Evolutionary conservation across 1,284 basidiomycete species (phyloP), one percentile per base, ranked within the genome.

Genomic region (Chalciporus sp.): DNA sequence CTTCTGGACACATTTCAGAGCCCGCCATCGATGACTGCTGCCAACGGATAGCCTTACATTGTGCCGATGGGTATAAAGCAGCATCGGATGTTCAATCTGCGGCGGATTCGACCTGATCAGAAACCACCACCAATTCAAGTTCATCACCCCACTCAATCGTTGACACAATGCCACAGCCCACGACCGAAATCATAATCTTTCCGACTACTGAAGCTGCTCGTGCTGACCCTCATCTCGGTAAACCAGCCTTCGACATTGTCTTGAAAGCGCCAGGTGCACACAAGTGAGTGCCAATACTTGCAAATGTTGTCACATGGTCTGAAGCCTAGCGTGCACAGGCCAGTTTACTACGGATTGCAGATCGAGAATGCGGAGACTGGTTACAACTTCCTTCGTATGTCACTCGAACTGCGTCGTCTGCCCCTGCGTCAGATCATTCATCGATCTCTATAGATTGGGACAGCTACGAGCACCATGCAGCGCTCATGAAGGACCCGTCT

Each of bases 391-490:
- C 45, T 69, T 42, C 52, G 68, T 69, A 49, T 19, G 67, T 49
- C 9, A 37, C n/a, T n/a, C 8, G n/a, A 33, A 17, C 20, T 14
- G 5, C 14, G 8, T 26, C 10, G 39, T n/a, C 23, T 23, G 23
- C 29, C 20, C 41, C 9, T 31, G n/a, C 17, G 20, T 29, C 6
- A 23, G 37, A 31, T 31, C 20, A 47, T 44, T 10, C 6, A 23
- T 16, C 8, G 12, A 37, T 37, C n/a, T 40, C 17, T n/a, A 9
- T 43, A 70, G 68, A 69, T 47, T 67, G 65, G 68, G 66, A 70
- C 16, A 68, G 14, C 26, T 56, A 52, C 17, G 61, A 68, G 12
- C 33, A 47, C 7, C 67, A 69, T 47, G 42, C 52, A 23, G 53
- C 56, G 0, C 1, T 64, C 39, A 49, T 61, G 3, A 40, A 55